phyloP scores from a whole-genome alignment of 1,284 basidiomycete species.

The Tylopilus sp. region DNA sequence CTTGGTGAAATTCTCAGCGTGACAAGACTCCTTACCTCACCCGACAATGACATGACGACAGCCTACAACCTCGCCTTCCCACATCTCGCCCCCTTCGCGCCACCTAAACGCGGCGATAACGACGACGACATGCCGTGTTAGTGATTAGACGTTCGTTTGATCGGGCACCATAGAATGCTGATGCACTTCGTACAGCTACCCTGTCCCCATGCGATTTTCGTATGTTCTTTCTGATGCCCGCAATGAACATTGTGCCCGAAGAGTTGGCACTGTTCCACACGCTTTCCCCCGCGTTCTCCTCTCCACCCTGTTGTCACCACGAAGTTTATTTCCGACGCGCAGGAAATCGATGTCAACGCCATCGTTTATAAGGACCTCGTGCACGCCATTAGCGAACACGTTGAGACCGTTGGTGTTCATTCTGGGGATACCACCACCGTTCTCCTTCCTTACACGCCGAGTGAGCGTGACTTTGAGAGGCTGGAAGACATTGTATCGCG shows the following conservation, averaged over 20 bases:
- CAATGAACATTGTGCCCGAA: slow-evolving; percentile 99
- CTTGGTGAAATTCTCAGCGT: too few species aligned
- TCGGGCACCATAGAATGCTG: slow-evolving; percentile 19
- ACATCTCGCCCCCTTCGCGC: too few species aligned
- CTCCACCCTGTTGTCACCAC: slow-evolving; percentile 98
- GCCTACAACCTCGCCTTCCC: too few species aligned
- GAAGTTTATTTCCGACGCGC: slow-evolving; percentile 98
- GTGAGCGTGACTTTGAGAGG: slow-evolving; percentile 82
- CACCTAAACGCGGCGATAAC: too few species aligned
- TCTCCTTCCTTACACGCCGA: slow-evolving; percentile 94
- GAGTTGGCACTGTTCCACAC: slow-evolving; percentile 93
- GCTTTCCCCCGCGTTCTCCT: too few species aligned
- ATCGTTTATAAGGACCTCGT: slow-evolving; percentile 96
- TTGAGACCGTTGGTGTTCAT: slow-evolving; percentile 99
- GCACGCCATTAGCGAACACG: slow-evolving; percentile 98
- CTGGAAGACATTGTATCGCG: slow-evolving; percentile 96
- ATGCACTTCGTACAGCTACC: slow-evolving; percentile 69
- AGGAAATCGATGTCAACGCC: slow-evolving; percentile 99
- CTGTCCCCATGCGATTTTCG: slow-evolving; percentile 95
- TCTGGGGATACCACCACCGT: slow-evolving; percentile 99
- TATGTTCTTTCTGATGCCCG: slow-evolving; percentile 99
- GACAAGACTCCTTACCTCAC: too few species aligned
- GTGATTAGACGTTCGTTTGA: too few species aligned
- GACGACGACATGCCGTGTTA: too few species aligned
- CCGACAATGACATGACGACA: too few species aligned